Base-by-base conservation (phyloP, 2,329 filamentous ascomycete genomes). In the Epichloe amarillans region DNA sequence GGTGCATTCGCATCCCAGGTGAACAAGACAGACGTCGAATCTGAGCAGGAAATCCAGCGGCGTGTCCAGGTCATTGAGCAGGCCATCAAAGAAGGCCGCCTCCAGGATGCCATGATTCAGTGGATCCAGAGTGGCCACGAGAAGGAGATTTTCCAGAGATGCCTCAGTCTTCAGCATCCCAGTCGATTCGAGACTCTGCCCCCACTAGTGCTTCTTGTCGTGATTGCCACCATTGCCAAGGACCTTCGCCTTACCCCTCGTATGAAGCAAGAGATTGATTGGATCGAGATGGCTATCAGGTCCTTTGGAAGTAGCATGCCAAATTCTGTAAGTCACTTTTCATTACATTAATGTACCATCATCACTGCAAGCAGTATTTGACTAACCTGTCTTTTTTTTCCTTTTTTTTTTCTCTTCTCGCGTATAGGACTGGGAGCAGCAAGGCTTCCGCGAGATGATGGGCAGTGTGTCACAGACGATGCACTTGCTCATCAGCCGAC, bases 51-150 rank as follows among this genome's bases (percentile, higher is more conserved):
- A 59, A 68, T 80, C 48, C 69, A 75, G 40, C 69, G 72, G 47
- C 67, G 73, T 48, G 73, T 84, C 21, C 72, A 77, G 17, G 69
- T 73, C 23, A 82, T 91, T 52, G 79, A 81, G 47, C 66, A 72
- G 46, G 68, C 81, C 42, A 80, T 93, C 67, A 71, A 75, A 37
- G 72, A 76, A 33, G 78, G 77, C 21, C 75, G 77, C 37, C 75
- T 76, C 51, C 81, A 85, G 59, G 75, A 78, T 49, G 82, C 79
- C 41, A 74, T 83, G 62, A 74, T 84, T 51, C 76, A 77, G 53
- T 85, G 82, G 82, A 75, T 85, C 51, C 82, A 86, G 64, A 76
- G 75, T 56, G 75, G 74, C 15, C 73, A 77, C 36, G 76, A 82
- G 61, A 74, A 81, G 52, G 77, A 82, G 53, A 75, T 85, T 48